Conservation (phyloP, 306 rosid species). For the Senna siamea region DNA sequence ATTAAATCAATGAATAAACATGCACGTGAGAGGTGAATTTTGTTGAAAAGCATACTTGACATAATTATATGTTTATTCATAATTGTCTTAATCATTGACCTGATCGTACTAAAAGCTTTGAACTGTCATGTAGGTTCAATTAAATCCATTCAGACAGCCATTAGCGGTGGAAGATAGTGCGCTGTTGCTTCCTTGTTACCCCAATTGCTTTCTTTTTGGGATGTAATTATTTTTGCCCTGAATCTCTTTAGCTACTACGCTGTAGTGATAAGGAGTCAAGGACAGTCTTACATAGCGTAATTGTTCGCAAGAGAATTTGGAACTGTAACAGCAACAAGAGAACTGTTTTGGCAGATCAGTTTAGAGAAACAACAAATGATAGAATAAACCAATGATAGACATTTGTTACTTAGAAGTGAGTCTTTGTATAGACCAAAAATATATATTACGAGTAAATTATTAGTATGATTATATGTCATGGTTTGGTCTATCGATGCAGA, state of each 20-base stretch:
- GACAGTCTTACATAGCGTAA: background rate
- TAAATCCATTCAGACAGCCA: constrained; percentile 95
- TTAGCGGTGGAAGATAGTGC: constrained; percentile 70
- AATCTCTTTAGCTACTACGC: background rate
- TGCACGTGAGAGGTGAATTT: too few species aligned
- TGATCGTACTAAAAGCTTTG: background rate
- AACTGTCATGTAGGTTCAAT: constrained; percentile 64
- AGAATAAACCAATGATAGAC: too few species aligned
- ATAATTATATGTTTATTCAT: background rate
- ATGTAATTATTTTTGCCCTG: constrained; percentile 46
- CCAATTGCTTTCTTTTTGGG: constrained; percentile 83
- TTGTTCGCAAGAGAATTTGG: background rate
- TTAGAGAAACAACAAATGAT: too few species aligned
- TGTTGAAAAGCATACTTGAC: background rate
- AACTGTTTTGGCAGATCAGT: too few species aligned
- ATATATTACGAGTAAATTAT: too few species aligned
- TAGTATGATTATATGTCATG: too few species aligned
- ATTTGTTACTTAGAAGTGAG: too few species aligned
- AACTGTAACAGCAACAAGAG: background rate
- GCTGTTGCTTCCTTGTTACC: constrained; percentile 86
- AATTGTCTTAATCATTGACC: background rate
- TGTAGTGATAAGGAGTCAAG: background rate
- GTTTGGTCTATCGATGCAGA: too few species aligned
- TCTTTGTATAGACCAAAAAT: too few species aligned
- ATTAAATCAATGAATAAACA: too few species aligned